phyloP scores from a whole-genome alignment of 305 asterid genomes.

The Fraxinus platypoda region DNA sequence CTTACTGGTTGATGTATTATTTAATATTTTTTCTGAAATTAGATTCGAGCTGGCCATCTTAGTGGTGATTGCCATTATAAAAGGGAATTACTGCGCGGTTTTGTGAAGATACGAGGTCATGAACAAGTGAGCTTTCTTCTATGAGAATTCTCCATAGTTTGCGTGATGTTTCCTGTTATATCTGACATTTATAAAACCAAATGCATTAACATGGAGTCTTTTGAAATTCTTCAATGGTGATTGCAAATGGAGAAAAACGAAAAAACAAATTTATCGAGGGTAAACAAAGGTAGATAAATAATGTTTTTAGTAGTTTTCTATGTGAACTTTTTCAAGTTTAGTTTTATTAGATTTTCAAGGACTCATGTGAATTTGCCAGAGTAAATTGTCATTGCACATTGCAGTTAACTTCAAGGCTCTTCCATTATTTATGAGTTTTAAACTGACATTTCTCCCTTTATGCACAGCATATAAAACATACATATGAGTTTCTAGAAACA shows the following conservation, averaged over 20 bases:
- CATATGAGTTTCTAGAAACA: not conserved
- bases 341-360: not conserved
- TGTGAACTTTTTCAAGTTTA: not conserved
- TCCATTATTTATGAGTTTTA: not conserved
- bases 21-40: conserved; percentile 13
- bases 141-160: not conserved
- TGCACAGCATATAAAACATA: not conserved
- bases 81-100: conserved; percentile 78
- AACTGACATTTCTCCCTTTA: not conserved
- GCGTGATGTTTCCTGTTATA: not conserved
- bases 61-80: conserved; percentile 92
- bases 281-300: not conserved
- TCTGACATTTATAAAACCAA: not conserved
- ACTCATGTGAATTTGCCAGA: not conserved
- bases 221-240: not conserved
- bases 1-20: not conserved
- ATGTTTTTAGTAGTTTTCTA: not conserved
- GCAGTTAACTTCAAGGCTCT: not conserved
- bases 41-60: conserved; percentile 94
- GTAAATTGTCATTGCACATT: not conserved
- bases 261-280: not conserved
- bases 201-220: not conserved
- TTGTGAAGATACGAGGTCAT: conserved; percentile 64
- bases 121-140: conserved; percentile 54
- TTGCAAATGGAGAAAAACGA: not conserved